A percentile compares a stretch with the other conserved stretches of the same genome.
Evolutionary conservation across 1,284 basidiomycete species (phyloP).

Genomic region (Pseudozyma sp.): DNA sequence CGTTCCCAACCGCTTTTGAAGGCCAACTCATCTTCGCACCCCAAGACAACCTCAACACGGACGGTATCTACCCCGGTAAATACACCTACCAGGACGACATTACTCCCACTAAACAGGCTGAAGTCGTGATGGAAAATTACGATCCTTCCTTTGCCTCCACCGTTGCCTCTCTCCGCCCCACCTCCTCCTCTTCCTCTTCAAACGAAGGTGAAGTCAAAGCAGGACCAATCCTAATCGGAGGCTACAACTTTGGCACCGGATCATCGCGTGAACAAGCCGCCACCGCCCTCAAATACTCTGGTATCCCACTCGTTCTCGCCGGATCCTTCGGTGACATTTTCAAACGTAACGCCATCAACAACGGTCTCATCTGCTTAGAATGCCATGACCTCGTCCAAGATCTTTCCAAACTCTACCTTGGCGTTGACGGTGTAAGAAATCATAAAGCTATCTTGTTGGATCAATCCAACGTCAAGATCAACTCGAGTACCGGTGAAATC

Average conservation of each 20-base stretch:
- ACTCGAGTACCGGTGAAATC: conserved; percentile 50
- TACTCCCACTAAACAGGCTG: conserved; percentile 89
- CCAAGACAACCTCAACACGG: conserved; percentile 97
- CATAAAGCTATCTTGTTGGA: conserved; percentile 59
- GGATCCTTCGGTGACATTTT: conserved; percentile 99
- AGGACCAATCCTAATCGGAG: conserved; percentile 86
- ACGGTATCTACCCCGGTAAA: conserved; percentile 98
- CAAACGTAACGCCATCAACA: conserved; percentile 99
- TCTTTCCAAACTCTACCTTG: conserved; percentile 78
- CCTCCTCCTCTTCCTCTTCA: conserved; percentile 10
- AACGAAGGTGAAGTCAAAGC: not conserved
- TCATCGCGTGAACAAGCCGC: conserved; percentile 99
- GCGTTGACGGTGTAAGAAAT: conserved; percentile 77
- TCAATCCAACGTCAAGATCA: conserved; percentile 39
- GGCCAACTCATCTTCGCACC: conserved; percentile 91
- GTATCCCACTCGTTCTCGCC: conserved; percentile 90
- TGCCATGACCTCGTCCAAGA: conserved; percentile 88
- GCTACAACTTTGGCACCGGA: conserved; percentile 99
- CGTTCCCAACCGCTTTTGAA: conserved; percentile 82
- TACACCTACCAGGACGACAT: conserved; percentile 99
- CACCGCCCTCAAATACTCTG: conserved; percentile 93
- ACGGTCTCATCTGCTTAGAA: conserved; percentile 94
- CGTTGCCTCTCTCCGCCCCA: conserved; percentile 75
- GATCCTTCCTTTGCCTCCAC: conserved; percentile 85
- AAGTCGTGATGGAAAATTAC: conserved; percentile 98